Base-by-base conservation (phyloP, 768 basidiomycete species). In the Chiua virens region DNA sequence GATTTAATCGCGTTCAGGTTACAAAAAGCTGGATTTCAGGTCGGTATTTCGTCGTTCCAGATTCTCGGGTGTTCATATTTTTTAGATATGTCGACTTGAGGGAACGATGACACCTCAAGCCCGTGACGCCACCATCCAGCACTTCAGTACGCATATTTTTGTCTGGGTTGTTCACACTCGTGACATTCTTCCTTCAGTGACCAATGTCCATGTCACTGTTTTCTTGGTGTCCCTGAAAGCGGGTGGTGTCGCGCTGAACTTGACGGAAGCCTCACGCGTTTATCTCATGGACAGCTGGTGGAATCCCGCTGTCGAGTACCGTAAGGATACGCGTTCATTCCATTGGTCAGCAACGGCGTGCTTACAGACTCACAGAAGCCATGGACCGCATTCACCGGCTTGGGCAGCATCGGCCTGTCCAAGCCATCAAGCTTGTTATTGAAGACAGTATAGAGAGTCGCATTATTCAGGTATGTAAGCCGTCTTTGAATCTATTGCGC, bases 281-380 rank as follows among this genome's bases (percentile, higher is more conserved):
- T 96, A 92, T 69, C 80, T 97, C 62, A 96, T 98, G 93, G 96
- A 96, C 66, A 90, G 88, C 57, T 96, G 92, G 92, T 96, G 95
- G 95, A 98, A 98, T 65, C 95, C 95, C 8, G 93, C 93, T n/a
- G 86, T 90, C 47, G 89, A 90, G 73, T 92, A 79, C 62, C 88
- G 89, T 90, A 67, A 73, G 89, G 77, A 20, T 15, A 37, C 27
- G 17, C 28, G 8, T 42, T 8, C 45, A 44, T 23, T 11, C 37
- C 18, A 28, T 17, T 34, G 42, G 37, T 25, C 37, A 22, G 30
- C 37, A 37, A 34, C 8, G 6, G 38, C 39, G 34, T 60, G 8
- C 45, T 53, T 30, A 53, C 42, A 11, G 5, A 34, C 27, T 23
- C 53, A 56, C 79, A 90, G 87, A 93, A 80, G 92, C 92, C 3